phyloP scores from a whole-genome alignment of 257 asterid genomes.

The Capsicum chinense region DNA sequence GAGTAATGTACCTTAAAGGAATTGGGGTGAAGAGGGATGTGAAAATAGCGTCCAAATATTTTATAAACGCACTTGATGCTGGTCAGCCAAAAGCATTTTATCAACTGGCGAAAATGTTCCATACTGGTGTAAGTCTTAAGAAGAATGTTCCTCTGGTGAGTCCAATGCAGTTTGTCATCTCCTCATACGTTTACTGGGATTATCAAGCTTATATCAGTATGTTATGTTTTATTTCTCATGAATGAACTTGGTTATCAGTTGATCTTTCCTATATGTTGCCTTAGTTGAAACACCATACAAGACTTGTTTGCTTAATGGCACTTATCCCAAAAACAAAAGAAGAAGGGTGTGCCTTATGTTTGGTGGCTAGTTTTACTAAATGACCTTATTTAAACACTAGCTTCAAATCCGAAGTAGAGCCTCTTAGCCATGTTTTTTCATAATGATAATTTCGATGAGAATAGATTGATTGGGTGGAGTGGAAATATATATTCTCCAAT shows the following conservation, averaged over 20 bases:
- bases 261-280: conserved; percentile 5
- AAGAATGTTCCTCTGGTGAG: conserved; percentile 85
- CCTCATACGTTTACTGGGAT: conserved; percentile 1
- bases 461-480: not conserved
- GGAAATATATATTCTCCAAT: not conserved
- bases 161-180: conserved; percentile 15
- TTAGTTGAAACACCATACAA: conserved; percentile 19
- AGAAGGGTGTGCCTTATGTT: not conserved
- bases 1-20: conserved; percentile 86
- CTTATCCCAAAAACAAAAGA: not conserved
- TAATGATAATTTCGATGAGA: not conserved
- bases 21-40: conserved; percentile 92
- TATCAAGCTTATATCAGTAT: conserved; percentile 10
- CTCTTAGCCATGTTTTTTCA: conserved; percentile 7
- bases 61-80: conserved; percentile 72
- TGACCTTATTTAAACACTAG: not conserved
- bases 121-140: conserved; percentile 88
- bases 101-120: conserved; percentile 98
- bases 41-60: conserved; percentile 66
- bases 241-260: conserved; percentile 6
- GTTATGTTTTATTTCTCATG: conserved; percentile 21
- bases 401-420: not conserved
- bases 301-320: conserved; percentile 9
- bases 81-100: conserved; percentile 98
- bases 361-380: not conserved